Conservation (phyloP, 495 filamentous ascomycete genomes). For the Evernia prunastri region DNA sequence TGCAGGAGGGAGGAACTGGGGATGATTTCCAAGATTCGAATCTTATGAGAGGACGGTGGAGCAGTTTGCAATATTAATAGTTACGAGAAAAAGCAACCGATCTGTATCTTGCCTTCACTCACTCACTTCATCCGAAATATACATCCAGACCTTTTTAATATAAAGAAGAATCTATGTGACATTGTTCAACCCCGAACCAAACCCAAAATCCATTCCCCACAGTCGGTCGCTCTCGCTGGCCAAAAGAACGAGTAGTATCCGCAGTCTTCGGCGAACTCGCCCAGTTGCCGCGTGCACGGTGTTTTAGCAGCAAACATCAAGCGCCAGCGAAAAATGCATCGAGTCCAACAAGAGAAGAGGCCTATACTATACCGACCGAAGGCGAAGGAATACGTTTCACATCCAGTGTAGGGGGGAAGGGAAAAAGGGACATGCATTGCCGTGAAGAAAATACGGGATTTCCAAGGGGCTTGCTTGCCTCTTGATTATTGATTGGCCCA, state of each 20-base stretch:
- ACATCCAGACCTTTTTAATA: not conserved
- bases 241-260: too few relatives aligned
- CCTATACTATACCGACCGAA: not conserved
- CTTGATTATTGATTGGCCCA: not conserved
- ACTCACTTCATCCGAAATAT: not conserved
- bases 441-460: too few relatives aligned
- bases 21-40: too few relatives aligned
- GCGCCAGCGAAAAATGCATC: too few relatives aligned
- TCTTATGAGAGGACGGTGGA: not conserved
- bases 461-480: not conserved
- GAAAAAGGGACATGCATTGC: not conserved
- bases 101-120: not conserved
- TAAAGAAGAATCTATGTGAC: too few relatives aligned
- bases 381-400: not conserved
- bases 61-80: not conserved
- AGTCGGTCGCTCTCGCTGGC: not conserved
- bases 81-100: not conserved
- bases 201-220: not conserved
- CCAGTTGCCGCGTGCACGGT: not conserved
- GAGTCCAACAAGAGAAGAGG: too few relatives aligned
- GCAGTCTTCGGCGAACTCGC: not conserved
- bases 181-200: too few relatives aligned
- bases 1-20: not conserved
- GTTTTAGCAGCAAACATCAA: not conserved
- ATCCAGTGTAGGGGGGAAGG: not conserved